Evolutionary conservation across 345 rosid genomes (phyloP), one percentile per base, ranked within the genome.

Genomic region (Moringa oleifera): DNA sequence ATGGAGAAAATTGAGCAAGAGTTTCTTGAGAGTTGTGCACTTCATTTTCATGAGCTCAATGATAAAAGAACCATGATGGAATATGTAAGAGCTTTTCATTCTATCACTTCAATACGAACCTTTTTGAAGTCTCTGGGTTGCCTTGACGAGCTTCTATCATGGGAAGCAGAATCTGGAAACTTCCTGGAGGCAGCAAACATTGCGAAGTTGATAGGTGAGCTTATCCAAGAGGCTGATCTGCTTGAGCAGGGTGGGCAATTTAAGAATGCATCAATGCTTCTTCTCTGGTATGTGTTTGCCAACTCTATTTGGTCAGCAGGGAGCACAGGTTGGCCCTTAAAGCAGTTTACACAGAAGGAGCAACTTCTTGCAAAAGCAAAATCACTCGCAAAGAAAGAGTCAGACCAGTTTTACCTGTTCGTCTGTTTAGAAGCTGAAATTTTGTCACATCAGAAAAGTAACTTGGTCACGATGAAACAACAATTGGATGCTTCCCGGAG

Each of bases 291-390:
- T 67, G 71, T 81, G 18, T 21, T 79, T 46, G 65, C 67, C 25
- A 67, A 36, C 61, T 81, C 89, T 53, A 77, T 83, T 0, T 83
- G 85, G 88, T 60, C 60, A 21, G 45, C 49, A 19, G 74, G 75
- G 64, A 58, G 72, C 65, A 55, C 49, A 24, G 88, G 81, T 12
- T 83, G 88, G 85, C 85, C 83, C 12, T 66, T 78, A 37, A 74
- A 78, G 71, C 72, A 56, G 53, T 78, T 78, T 69, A 20, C 21
- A 1, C 55, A 59, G 15, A 62, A 70, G 63, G 67, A 74, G 63
- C 62, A 72, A 37, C 77, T 80, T 58, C 13, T 83, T 21, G 51
- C 36, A 18, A 78, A 70, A 57, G 85, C 85, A 18, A 70, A 72
- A 61, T 68, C 66, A 15, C 65, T 76, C 3, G 76, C 85, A 4